Conservation (phyloP, 768 basidiomycete species). For the Trametes sanguinea region DNA sequence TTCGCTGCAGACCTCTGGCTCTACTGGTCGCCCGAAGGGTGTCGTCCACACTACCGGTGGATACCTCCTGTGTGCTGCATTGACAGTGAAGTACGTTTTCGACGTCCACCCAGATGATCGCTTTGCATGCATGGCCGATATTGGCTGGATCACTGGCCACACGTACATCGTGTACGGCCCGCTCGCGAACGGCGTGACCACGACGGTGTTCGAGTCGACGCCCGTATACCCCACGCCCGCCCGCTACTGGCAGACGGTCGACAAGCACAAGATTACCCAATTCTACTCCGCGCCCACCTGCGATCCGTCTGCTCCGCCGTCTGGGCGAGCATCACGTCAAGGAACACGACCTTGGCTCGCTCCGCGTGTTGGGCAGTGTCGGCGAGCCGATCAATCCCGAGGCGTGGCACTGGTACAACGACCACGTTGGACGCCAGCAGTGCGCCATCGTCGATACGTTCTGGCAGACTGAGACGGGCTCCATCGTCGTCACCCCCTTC, state of each 20-base stretch:
- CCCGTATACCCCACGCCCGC: constrained; percentile 96
- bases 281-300: constrained; percentile 94
- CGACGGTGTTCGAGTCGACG: constrained; percentile 92
- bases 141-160: constrained; percentile 99
- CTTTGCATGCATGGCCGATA: constrained; percentile 98
- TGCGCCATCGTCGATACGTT: constrained; percentile 95
- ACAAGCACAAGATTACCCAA: constrained; percentile 91
- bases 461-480: constrained; percentile 98
- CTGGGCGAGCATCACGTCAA: constrained; percentile 87
- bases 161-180: constrained; percentile 98
- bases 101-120: constrained; percentile 96
- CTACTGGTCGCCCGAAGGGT: constrained; percentile 96
- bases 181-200: constrained; percentile 80
- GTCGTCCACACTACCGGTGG: constrained; percentile 89
- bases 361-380: constrained; percentile 89
- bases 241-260: constrained; percentile 96
- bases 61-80: constrained; percentile 87
- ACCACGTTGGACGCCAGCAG: constrained; percentile 83
- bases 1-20: constrained; percentile 77
- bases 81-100: constrained; percentile 97
- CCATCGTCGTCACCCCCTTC: constrained; percentile 92
- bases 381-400: constrained; percentile 99
- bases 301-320: constrained; percentile 88
- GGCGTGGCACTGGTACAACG: constrained; percentile 99
- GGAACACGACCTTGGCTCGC: constrained; percentile 73